phyloP scores from a whole-genome alignment of 805 yeast species.

The Wickerhamomyces canadensis region DNA sequence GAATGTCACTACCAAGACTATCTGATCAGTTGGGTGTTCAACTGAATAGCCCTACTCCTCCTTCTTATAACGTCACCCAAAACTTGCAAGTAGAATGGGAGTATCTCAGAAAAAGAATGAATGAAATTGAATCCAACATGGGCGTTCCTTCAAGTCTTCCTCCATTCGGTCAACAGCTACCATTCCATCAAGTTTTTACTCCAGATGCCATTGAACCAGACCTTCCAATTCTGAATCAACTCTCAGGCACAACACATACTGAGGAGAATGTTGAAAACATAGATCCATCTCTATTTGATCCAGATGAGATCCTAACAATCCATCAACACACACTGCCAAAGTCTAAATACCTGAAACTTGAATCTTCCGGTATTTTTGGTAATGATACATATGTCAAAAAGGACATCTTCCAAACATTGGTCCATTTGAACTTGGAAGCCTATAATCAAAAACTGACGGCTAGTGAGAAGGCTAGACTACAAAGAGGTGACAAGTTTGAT shows the following conservation, averaged over 20 bases:
- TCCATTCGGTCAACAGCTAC: slow-evolving; percentile 1
- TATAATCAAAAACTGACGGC: slow-evolving; percentile 1
- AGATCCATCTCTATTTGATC: slow-evolving; percentile 13
- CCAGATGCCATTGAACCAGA: neutral
- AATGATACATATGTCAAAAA: slow-evolving; percentile 11
- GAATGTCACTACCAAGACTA: neutral
- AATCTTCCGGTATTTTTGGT: slow-evolving; percentile 20
- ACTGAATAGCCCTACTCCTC: neutral
- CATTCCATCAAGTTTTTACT: neutral
- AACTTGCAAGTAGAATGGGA: slow-evolving; percentile 12
- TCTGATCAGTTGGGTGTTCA: neutral
- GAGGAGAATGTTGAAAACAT: slow-evolving; percentile 7
- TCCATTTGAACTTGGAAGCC: slow-evolving; percentile 10
- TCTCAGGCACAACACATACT: too few relatives aligned
- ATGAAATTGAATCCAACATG: slow-evolving; percentile 10
- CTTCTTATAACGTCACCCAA: slow-evolving; percentile 10
- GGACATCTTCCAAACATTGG: slow-evolving; percentile 13
- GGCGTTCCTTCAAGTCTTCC: neutral
- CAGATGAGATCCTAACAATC: slow-evolving; percentile 11
- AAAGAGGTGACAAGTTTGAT: slow-evolving; percentile 8
- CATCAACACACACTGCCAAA: slow-evolving; percentile 11
- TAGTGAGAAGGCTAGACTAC: neutral
- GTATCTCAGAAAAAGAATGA: slow-evolving; percentile 6
- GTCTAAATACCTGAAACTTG: slow-evolving; percentile 10
- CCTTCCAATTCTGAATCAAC: neutral